Evolutionary conservation across 2,329 filamentous ascomycete species (phyloP).

Genomic region (Pseudogymnoascus sp.): DNA sequence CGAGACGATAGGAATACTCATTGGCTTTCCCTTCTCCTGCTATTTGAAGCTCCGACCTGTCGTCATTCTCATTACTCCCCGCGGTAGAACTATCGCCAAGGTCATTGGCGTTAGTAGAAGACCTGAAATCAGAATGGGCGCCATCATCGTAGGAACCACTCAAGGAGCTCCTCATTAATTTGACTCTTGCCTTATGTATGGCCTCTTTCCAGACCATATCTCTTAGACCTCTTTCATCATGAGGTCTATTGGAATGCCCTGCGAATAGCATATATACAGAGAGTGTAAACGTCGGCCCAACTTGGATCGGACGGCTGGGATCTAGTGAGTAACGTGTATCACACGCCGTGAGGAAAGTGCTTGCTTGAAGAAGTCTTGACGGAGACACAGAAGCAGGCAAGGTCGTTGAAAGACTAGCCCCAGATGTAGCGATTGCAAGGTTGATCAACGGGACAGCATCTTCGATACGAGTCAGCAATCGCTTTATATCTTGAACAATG

Average conservation of each 20-base stretch:
- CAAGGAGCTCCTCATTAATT: constrained; percentile 41
- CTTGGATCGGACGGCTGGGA: constrained; percentile 60
- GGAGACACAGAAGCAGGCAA: constrained; percentile 80
- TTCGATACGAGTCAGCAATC: constrained; percentile 71
- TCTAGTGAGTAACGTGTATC: constrained; percentile 73
- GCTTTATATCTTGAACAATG: constrained; percentile 70
- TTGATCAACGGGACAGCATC: constrained; percentile 88
- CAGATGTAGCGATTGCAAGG: constrained; percentile 88
- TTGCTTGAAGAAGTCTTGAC: constrained; percentile 84
- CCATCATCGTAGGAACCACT: not conserved
- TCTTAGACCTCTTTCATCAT: constrained; percentile 21
- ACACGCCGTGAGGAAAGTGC: constrained; percentile 78
- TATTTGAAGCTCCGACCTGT: constrained; percentile 12
- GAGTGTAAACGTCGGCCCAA: constrained; percentile 78
- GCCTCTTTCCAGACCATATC: constrained; percentile 85
- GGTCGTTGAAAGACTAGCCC: constrained; percentile 74
- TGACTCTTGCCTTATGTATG: constrained; percentile 83
- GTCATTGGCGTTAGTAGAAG: constrained; percentile 17
- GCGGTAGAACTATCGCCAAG: constrained; percentile 21
- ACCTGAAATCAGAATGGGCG: not conserved
- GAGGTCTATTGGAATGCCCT: constrained; percentile 56
- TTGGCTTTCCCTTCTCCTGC: constrained; percentile 22
- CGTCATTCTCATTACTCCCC: not conserved
- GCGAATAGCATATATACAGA: constrained; percentile 94
- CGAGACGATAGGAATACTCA: constrained; percentile 64